phyloP scores from a whole-genome alignment of 129 eudicot genomes.

The Centaurea solstitialis region DNA sequence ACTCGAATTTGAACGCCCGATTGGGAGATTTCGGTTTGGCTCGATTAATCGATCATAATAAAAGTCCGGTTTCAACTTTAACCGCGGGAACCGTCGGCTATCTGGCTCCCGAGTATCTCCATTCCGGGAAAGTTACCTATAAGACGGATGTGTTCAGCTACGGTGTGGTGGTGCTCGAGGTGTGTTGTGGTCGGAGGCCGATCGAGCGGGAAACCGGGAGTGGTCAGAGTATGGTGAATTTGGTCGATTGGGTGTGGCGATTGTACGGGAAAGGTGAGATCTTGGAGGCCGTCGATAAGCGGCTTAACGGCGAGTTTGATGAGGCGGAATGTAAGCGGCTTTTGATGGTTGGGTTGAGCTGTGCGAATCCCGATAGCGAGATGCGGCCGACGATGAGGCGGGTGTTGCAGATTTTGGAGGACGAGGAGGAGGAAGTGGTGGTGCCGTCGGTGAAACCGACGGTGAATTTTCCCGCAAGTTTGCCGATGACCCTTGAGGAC shows the following conservation, averaged over 20 bases:
- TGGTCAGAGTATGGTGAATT: conserved; percentile 50
- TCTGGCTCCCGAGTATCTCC: conserved; percentile 89
- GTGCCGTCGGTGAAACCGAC: conserved; percentile 70
- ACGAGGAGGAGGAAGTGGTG: conserved; percentile 45
- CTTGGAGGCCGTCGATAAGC: conserved; percentile 58
- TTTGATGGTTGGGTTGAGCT: conserved; percentile 69
- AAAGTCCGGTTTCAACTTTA: conserved; percentile 78
- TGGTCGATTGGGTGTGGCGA: conserved; percentile 93
- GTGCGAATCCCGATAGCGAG: conserved; percentile 70
- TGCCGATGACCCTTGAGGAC: conserved; percentile 58
- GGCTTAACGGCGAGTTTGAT: conserved; percentile 49
- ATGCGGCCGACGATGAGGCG: conserved; percentile 88
- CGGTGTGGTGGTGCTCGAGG: conserved; percentile 75
- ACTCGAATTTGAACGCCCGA: conserved; percentile 56
- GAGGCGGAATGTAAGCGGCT: conserved; percentile 56
- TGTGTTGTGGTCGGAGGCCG: conserved; percentile 84
- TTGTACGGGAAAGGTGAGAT: conserved; percentile 58
- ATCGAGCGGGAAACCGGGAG: conserved; percentile 54
- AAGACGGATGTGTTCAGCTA: conserved; percentile 82
- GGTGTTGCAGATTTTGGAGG: conserved; percentile 70
- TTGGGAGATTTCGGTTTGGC: conserved; percentile 93
- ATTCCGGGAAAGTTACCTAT: conserved; percentile 75
- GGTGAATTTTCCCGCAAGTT: conserved; percentile 52
- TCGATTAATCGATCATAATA: conserved; percentile 66
- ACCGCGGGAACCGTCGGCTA: conserved; percentile 94